A percentile compares a stretch with the other conserved stretches of the same genome.
Evolutionary conservation across 257 asterid species (phyloP).

Genomic region (Solanum etuberosum): DNA sequence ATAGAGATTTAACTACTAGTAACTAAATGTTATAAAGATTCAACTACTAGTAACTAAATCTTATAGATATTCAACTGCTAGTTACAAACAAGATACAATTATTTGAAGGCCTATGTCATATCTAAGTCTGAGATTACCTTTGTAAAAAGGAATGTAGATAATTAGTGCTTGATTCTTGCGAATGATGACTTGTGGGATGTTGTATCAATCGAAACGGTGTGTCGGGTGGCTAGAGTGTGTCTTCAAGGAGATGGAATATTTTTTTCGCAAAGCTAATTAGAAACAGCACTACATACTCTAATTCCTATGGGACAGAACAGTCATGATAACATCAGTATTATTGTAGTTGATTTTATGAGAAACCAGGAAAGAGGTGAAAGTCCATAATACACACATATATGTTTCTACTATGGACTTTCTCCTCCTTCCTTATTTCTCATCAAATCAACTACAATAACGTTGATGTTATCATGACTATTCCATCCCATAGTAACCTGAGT

Average conservation of each 20-base stretch:
- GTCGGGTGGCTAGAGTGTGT: conserved; percentile 1
- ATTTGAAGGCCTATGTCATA: background rate
- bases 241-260: background rate
- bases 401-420: too few relatives aligned
- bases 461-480: too few relatives aligned
- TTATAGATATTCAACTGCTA: too few relatives aligned
- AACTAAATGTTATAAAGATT: too few relatives aligned
- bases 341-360: background rate
- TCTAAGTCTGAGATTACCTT: conserved; percentile 3
- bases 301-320: background rate
- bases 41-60: too few relatives aligned
- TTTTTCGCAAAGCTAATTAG: background rate
- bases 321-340: background rate
- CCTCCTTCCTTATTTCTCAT: too few relatives aligned
- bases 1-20: too few relatives aligned
- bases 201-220: background rate
- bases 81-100: background rate
- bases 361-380: background rate
- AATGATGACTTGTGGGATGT: too few relatives aligned
- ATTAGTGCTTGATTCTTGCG: too few relatives aligned
- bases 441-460: too few relatives aligned
- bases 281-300: background rate
- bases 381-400: too few relatives aligned
- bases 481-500: too few relatives aligned
- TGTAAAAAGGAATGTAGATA: background rate